phyloP scores from a whole-genome alignment of 768 basidiomycete genomes.

The Dioszegia crocea region DNA sequence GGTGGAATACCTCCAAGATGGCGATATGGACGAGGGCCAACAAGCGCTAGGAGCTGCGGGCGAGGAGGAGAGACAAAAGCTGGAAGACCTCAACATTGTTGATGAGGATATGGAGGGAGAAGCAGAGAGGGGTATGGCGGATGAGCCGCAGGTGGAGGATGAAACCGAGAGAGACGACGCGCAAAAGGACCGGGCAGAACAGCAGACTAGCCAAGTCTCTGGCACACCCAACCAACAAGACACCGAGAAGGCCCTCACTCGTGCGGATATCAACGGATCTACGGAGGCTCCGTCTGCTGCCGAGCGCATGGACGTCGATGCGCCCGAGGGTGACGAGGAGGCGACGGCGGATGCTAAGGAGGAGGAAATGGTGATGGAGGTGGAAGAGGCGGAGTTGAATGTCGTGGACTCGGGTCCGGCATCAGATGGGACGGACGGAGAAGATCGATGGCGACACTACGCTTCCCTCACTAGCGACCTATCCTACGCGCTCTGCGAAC shows the following conservation, averaged over 20 bases:
- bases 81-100: slow-evolving; percentile 72
- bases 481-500: slow-evolving; percentile 87
- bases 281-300: background rate
- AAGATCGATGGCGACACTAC: slow-evolving; percentile 86
- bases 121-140: slow-evolving; percentile 6
- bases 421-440: slow-evolving; percentile 51
- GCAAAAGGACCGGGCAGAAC: background rate
- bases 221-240: slow-evolving; percentile 17
- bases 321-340: slow-evolving; percentile 51
- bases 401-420: background rate
- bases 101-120: slow-evolving; percentile 55
- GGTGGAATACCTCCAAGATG: slow-evolving; percentile 70
- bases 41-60: slow-evolving; percentile 85
- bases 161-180: background rate
- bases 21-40: slow-evolving; percentile 60
- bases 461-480: slow-evolving; percentile 85
- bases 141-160: slow-evolving; percentile 6
- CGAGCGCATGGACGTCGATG: slow-evolving; percentile 54
- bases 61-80: slow-evolving; percentile 74
- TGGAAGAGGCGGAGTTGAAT: slow-evolving; percentile 12
- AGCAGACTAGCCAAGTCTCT: background rate
- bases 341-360: slow-evolving; percentile 48
- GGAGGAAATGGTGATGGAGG: slow-evolving; percentile 38
- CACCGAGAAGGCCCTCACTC: slow-evolving; percentile 51
- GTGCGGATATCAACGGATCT: slow-evolving; percentile 37